These are phyloP conservation scores for Sarocladium kiliense DNA, from an alignment of 2,329 filamentous ascomycete genomes.

Conservation along the genomic window DNA sequence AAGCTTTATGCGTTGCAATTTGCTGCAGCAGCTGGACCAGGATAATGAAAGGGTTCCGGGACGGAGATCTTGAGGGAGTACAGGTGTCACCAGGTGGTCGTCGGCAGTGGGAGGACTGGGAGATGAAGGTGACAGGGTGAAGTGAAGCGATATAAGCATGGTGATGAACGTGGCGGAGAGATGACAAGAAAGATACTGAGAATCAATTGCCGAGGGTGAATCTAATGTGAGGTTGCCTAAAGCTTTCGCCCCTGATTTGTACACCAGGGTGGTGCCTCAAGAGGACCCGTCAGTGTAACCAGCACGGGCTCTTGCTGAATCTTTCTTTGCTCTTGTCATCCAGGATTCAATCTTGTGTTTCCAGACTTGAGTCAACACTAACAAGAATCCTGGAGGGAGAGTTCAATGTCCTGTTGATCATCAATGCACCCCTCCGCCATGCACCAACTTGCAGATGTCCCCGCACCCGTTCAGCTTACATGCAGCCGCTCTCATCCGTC, in stretches of 20 bases:
- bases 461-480: too few relatives aligned
- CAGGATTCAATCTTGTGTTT: background rate
- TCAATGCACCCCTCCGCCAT: too few relatives aligned
- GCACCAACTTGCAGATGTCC: too few relatives aligned
- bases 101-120: background rate
- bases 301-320: background rate
- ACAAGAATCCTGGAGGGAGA: too few relatives aligned
- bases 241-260: too few relatives aligned
- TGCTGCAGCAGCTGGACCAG: background rate
- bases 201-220: background rate
- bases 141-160: background rate
- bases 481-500: background rate
- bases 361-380: background rate
- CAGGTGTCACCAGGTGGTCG: background rate
- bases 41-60: background rate
- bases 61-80: background rate
- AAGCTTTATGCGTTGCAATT: background rate
- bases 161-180: background rate
- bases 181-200: background rate
- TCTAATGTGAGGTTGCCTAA: too few relatives aligned
- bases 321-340: background rate
- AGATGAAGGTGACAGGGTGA: background rate
- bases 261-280: background rate
- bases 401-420: too few relatives aligned
- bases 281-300: background rate